phyloP scores from a whole-genome alignment of 768 basidiomycete species.

The Psilocybe subaeruginosa region DNA sequence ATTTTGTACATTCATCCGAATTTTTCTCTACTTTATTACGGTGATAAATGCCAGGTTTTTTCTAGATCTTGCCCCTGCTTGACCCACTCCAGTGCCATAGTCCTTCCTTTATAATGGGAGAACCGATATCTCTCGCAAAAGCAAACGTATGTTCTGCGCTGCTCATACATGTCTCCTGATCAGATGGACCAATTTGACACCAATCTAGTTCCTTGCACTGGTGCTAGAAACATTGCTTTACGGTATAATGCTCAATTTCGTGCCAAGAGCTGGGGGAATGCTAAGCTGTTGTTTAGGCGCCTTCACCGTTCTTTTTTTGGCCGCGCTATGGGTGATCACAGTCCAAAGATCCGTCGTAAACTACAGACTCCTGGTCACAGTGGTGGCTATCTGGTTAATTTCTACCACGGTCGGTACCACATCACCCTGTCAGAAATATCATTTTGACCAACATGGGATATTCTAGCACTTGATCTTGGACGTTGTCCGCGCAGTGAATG shows the following conservation, averaged over 20 bases:
- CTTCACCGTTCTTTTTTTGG: slow-evolving; percentile 5
- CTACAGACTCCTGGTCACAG: background rate
- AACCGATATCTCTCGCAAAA: background rate
- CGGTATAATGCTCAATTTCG: background rate
- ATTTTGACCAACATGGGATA: background rate
- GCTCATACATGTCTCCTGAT: background rate
- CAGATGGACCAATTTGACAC: background rate
- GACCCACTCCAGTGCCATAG: background rate
- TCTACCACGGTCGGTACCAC: background rate
- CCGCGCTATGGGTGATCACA: slow-evolving; percentile 3
- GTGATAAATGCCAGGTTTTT: background rate
- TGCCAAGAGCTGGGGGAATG: background rate
- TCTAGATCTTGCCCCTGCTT: background rate
- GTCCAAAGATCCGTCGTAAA: slow-evolving; percentile 4
- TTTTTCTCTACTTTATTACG: background rate
- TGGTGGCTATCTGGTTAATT: slow-evolving; percentile 2
- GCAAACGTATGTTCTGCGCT: background rate
- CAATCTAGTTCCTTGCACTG: slow-evolving; percentile 4
- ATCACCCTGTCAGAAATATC: background rate
- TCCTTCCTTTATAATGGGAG: background rate
- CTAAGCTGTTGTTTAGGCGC: background rate
- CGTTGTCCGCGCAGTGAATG: slow-evolving; percentile 5
- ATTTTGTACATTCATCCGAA: background rate
- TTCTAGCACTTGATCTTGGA: slow-evolving; percentile 6
- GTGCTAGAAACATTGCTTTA: slow-evolving; percentile 7